Evolutionary conservation across 345 rosid genomes (phyloP).

Genomic region (Durio zibethinus): DNA sequence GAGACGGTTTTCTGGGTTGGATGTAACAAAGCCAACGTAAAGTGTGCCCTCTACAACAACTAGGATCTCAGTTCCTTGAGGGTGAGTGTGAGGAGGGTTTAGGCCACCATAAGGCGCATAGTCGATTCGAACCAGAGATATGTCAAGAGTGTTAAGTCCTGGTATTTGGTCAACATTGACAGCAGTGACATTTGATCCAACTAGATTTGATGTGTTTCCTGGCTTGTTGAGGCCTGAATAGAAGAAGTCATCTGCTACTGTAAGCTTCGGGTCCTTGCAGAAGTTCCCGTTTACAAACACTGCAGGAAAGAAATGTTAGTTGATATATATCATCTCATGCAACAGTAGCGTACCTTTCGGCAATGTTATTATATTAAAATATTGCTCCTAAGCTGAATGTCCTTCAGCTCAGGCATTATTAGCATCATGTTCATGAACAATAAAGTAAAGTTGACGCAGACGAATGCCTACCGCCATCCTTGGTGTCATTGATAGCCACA

Average conservation of each 20-base stretch:
- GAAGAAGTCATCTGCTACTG: conserved; percentile 23
- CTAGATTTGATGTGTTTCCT: conserved; percentile 12
- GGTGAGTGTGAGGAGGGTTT: conserved; percentile 39
- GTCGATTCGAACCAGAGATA: conserved; percentile 24
- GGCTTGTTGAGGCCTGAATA: conserved; percentile 13
- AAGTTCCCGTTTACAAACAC: conserved; percentile 20
- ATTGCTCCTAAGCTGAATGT: background rate
- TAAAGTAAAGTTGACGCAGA: background rate
- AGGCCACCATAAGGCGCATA: conserved; percentile 20
- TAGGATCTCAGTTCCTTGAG: conserved; percentile 32
- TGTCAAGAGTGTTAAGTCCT: conserved; percentile 27
- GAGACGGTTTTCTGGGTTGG: conserved; percentile 21
- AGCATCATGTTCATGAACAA: background rate
- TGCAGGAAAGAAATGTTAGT: background rate
- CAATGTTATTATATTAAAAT: background rate
- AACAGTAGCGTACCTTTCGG: too few relatives aligned
- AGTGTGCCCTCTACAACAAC: conserved; percentile 36
- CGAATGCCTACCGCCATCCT: background rate
- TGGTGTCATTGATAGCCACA: background rate
- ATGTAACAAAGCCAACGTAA: conserved; percentile 36
- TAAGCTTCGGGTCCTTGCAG: conserved; percentile 17
- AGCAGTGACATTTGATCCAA: conserved; percentile 14
- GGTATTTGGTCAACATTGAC: conserved; percentile 15
- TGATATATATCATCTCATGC: too few relatives aligned
- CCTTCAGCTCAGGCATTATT: background rate